phyloP scores from a whole-genome alignment of 352 stramenopile genomes.

The Globisporangium carolinianum region DNA sequence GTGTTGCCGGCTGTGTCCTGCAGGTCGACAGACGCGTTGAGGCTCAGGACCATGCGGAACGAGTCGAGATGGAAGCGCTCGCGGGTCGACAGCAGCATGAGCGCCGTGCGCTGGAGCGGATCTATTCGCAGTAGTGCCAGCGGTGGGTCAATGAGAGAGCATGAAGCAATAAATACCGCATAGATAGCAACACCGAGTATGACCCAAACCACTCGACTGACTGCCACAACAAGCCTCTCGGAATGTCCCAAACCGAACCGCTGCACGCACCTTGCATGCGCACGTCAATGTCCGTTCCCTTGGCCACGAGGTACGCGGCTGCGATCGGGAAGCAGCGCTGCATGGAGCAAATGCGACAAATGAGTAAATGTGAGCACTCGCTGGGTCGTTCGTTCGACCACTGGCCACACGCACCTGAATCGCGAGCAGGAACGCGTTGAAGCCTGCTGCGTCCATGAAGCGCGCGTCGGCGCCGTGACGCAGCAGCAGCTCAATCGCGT shows the following conservation, averaged over 20 bases:
- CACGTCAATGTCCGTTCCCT: slow-evolving; percentile 60
- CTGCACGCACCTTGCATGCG: slow-evolving; percentile 27
- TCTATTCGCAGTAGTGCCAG: slow-evolving; percentile 6
- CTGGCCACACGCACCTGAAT: slow-evolving; percentile 29
- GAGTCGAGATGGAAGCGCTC: slow-evolving; percentile 78
- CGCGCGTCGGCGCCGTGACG: slow-evolving; percentile 45
- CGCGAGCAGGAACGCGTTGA: slow-evolving; percentile 57
- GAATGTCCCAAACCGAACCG: too few relatives aligned
- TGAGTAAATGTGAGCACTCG: too few relatives aligned
- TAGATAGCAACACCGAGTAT: too few relatives aligned
- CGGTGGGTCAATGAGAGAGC: background rate
- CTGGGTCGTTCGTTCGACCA: too few relatives aligned
- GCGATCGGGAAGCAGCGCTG: slow-evolving; percentile 67
- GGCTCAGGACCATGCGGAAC: slow-evolving; percentile 75
- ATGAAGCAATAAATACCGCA: background rate
- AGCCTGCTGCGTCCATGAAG: slow-evolving; percentile 43
- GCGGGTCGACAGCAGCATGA: slow-evolving; percentile 65
- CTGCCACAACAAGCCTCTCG: too few relatives aligned
- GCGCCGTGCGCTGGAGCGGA: slow-evolving; percentile 33
- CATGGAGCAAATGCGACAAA: background rate
- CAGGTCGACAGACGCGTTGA: slow-evolving; percentile 42
- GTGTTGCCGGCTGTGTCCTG: slow-evolving; percentile 65
- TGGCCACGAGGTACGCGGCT: slow-evolving; percentile 69
- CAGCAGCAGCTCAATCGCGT: slow-evolving; percentile 65
- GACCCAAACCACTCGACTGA: too few relatives aligned